These are phyloP conservation scores for Cryptosporidium tyzzeri DNA, from an alignment of 169 alveolate species.

Conservation along the genomic window DNA sequence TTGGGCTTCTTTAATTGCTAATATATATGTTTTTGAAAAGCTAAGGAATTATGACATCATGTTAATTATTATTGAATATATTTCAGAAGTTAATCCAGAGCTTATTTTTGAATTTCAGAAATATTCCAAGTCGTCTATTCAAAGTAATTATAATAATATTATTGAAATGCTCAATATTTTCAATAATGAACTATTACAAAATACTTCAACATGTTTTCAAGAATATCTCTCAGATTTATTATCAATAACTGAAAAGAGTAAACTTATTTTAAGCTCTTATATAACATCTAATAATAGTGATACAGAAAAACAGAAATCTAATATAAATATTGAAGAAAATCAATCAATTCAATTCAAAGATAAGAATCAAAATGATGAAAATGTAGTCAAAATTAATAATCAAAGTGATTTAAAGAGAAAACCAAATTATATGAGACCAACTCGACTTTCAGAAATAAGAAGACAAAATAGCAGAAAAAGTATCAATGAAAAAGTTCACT, in stretches of 20 bases:
- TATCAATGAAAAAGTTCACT: neutral
- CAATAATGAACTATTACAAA: slow-evolving; percentile 30
- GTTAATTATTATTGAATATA: slow-evolving; percentile 42
- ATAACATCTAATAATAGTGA: neutral
- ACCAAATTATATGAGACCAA: slow-evolving; percentile 74
- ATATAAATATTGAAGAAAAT: neutral
- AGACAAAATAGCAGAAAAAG: slow-evolving; percentile 20
- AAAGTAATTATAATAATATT: neutral
- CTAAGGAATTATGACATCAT: neutral
- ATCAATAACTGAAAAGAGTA: slow-evolving; percentile 25
- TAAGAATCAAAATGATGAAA: neutral
- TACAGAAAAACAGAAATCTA: neutral
- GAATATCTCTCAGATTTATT: slow-evolving; percentile 64
- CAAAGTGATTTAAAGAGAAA: neutral
- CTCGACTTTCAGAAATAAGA: slow-evolving; percentile 44
- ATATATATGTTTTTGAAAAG: slow-evolving; percentile 24
- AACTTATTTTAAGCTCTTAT: slow-evolving; percentile 21
- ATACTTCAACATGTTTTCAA: slow-evolving; percentile 21
- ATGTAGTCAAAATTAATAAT: neutral
- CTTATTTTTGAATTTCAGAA: slow-evolving; percentile 40
- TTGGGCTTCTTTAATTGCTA: slow-evolving; percentile 43
- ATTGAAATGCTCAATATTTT: neutral
- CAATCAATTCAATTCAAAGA: neutral
- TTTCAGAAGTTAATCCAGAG: slow-evolving; percentile 57
- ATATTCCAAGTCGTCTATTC: neutral